A percentile compares a stretch with the other conserved stretches of the same genome.
phyloP scores from a whole-genome alignment of 2,329 filamentous ascomycete genomes.

The Intubia oerlemansii region DNA sequence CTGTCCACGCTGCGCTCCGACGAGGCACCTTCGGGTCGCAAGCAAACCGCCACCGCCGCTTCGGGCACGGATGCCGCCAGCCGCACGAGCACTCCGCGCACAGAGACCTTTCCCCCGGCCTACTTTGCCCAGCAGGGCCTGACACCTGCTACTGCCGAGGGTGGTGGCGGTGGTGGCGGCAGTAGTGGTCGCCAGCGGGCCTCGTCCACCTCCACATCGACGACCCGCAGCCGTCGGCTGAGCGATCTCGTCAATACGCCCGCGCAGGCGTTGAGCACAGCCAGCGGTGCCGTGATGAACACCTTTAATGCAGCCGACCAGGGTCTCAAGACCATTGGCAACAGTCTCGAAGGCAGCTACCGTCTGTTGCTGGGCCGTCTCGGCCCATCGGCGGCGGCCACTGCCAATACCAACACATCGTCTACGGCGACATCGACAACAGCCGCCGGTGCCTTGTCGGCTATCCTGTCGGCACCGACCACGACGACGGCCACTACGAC shows the following conservation, averaged over 20 bases:
- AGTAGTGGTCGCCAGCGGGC: too few species aligned
- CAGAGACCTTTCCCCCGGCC: constrained; percentile 35
- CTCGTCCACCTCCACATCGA: constrained; percentile 13
- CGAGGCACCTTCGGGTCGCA: constrained; percentile 47
- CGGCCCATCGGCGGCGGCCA: constrained; percentile 24
- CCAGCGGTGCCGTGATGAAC: constrained; percentile 65
- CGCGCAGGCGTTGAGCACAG: constrained; percentile 58
- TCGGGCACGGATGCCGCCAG: constrained; percentile 5
- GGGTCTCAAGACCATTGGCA: constrained; percentile 77
- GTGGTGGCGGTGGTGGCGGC: constrained; percentile 13
- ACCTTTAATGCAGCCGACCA: constrained; percentile 85
- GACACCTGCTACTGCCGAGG: constrained; percentile 10
- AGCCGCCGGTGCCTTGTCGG: too few species aligned
- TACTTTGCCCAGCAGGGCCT: constrained; percentile 22
- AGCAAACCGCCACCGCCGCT: constrained; percentile 38
- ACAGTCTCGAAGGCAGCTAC: constrained; percentile 76
- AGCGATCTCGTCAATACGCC: constrained; percentile 77
- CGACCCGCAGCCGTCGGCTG: constrained; percentile 47
- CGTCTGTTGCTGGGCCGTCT: constrained; percentile 81
- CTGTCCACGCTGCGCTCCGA: constrained; percentile 70
- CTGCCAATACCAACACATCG: too few species aligned
- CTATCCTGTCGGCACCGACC: too few species aligned
- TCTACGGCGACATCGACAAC: too few species aligned
- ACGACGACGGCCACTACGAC: too few species aligned
- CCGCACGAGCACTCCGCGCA: constrained; percentile 19